Evolutionary conservation across 2,329 filamentous ascomycete species (phyloP), one percentile per base, ranked within the genome.

Genomic region (Ophiostoma triangulosporum): DNA sequence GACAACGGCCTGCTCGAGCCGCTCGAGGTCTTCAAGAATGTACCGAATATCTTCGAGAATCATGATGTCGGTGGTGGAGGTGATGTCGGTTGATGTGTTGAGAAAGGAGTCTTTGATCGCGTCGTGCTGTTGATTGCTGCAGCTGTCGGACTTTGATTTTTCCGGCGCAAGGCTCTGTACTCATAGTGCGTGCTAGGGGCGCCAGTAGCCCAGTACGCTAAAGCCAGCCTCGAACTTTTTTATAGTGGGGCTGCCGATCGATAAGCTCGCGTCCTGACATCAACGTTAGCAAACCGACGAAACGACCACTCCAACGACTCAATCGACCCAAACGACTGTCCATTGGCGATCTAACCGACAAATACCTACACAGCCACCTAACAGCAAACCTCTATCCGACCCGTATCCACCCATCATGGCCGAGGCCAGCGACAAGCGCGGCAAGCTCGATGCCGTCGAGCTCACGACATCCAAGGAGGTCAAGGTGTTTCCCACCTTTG

Each of bases 401-500:
- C 20, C 9, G 15, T 17, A 2, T 35, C 26, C 20, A 3, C 17
- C 15, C 48, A 86, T 59, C 62, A 98, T 97, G 93, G 88, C 90
- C 59, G 91, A 97, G 93, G 88, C 90, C 59, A 91, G 97, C 40
- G 51, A 78, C 61, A 59, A 53, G 57, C 73, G 72, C 60, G 78
- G 77, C 72, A 90, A 90, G 73, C 83, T 84, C 60, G 93, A 97
- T 69, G 90, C 95, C 76, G 95, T 97, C 83, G 91, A 97, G 75
- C 97, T 98, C 70, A 86, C 85, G 60, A 98, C 93, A 68, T 96
- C 91, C 59, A 96, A 95, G 73, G 93, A 97, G 77, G 91, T 97
- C 57, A 93, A 86, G 2, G 93, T 93, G 55, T 88, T 91, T 64
- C 89, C 90, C 46, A 95, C 90, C 52, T 93, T 95, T 67, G 87